Evolutionary conservation across 371 early-diverging fungal species (phyloP), one percentile per base, ranked within the genome.

Genomic region (Nematocida ironsii): DNA sequence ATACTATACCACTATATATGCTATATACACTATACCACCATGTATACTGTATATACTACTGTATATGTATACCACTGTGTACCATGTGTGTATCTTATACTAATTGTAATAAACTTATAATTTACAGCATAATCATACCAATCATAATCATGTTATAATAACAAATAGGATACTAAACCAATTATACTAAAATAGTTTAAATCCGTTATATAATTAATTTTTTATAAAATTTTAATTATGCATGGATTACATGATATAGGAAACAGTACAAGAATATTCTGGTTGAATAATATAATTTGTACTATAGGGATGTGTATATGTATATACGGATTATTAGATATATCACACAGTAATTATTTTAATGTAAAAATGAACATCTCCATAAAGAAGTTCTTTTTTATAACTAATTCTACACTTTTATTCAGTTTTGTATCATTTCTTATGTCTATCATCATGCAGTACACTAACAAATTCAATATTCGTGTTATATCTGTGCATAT

Each of bases 301-400:
- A 11, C 1, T 5, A 13, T 44, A 11, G 64, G 64, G 44, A n/a
- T 33, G 6, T 6, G 13, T 27, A n/a, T 39, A 0, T 1, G 16
- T n/a, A 40, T 45, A 27, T 64, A 64, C 42, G 64, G 64, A 40
- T 16, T 9, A 13, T 64, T 64, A 40, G 64, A 64, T 64, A 23
- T 64, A 23, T 23, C 13, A 13, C 42, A 40, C 64, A 45, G 2
- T 39, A 64, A 40, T 7, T 27, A 13, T 7, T 45, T 64, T 45
- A 45, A 45, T 42, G 44, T 64, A 6, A 13, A 16, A 7, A 11
- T 13, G 64, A 7, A 11, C 7, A 64, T 64, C 7, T 33, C 23
- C n/a, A 7, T 16, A 13, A 64, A 45, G 42, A 64, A 64, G 64
- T 45, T 64, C n/a, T 64, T 64, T 42, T 64, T 64, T 44, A 40